A percentile compares a stretch with the other conserved stretches of the same genome.
Conservation (phyloP, 2,329 filamentous ascomycete species). For the Fusarium globosum region DNA sequence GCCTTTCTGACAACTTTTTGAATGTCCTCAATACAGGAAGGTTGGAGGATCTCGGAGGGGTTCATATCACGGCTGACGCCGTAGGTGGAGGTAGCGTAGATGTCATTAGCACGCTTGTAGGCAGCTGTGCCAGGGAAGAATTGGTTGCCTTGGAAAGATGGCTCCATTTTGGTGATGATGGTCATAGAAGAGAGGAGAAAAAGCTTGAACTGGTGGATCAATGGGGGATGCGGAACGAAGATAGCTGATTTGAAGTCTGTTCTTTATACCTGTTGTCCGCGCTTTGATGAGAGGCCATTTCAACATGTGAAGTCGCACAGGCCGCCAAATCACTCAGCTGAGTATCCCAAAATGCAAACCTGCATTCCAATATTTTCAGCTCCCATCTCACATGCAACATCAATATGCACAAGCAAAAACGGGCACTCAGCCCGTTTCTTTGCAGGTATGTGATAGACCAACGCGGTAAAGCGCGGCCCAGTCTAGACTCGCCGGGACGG, state of each 20-base stretch:
- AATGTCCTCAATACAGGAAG: slow-evolving; percentile 56
- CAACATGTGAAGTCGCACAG: not conserved
- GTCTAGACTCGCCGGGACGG: not conserved
- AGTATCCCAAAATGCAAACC: rapidly evolving
- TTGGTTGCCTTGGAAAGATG: not conserved
- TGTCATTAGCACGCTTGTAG: not conserved
- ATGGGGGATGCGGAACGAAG: rapidly evolving
- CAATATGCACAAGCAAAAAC: too few species aligned
- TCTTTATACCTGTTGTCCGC: not conserved
- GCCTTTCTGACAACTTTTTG: slow-evolving; percentile 53
- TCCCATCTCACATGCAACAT: not conserved
- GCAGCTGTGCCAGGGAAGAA: slow-evolving; percentile 2
- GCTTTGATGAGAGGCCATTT: too few species aligned
- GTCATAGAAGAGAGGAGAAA: not conserved
- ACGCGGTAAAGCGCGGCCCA: not conserved
- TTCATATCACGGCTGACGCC: slow-evolving; percentile 54
- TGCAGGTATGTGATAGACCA: not conserved
- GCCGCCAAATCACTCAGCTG: not conserved
- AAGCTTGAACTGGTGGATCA: rapidly evolving
- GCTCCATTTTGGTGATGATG: not conserved
- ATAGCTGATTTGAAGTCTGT: too few species aligned
- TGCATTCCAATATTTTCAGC: not conserved
- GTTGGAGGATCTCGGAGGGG: slow-evolving; percentile 57
- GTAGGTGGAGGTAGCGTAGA: slow-evolving; percentile 57
- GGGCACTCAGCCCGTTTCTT: not conserved